Percentiles rank a stretch among this genome's conserved stretches.
phyloP scores from a whole-genome alignment of 1,284 basidiomycete genomes.

The Heterobasidion annosum region DNA sequence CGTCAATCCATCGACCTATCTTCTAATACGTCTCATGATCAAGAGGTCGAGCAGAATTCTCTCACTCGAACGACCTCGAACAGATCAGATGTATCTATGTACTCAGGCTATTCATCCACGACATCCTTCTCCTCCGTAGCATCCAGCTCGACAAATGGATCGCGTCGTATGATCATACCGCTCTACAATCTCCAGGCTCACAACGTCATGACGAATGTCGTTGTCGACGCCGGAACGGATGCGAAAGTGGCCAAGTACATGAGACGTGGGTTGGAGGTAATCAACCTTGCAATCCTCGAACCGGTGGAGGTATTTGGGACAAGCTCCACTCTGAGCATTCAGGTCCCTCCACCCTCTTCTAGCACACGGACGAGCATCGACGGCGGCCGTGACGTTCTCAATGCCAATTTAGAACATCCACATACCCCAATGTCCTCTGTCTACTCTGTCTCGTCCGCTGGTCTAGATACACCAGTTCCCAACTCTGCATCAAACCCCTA shows the following conservation, averaged over 20 bases:
- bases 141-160: conserved; percentile 34
- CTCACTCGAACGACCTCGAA: conserved; percentile 30
- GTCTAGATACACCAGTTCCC: conserved; percentile 14
- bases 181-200: conserved; percentile 92
- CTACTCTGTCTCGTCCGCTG: conserved; percentile 25
- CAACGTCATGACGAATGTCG: conserved; percentile 85
- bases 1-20: conserved; percentile 29
- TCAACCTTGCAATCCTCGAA: conserved; percentile 71
- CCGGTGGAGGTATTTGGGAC: conserved; percentile 62
- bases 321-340: neutral
- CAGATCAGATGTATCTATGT: conserved; percentile 41
- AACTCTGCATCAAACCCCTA: conserved; percentile 6
- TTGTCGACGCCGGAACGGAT: conserved; percentile 91
- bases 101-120: conserved; percentile 27
- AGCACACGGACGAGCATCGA: conserved; percentile 13
- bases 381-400: neutral
- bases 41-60: conserved; percentile 22
- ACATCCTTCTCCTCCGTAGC: conserved; percentile 41
- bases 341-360: conserved; percentile 2
- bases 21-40: conserved; percentile 20
- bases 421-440: conserved; percentile 31
- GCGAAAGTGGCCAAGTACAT: conserved; percentile 89
- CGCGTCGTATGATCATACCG: conserved; percentile 77
- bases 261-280: conserved; percentile 77
- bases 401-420: conserved; percentile 8